phyloP scores from a whole-genome alignment of 1,284 basidiomycete genomes.

The Leccinum griseonigrum region DNA sequence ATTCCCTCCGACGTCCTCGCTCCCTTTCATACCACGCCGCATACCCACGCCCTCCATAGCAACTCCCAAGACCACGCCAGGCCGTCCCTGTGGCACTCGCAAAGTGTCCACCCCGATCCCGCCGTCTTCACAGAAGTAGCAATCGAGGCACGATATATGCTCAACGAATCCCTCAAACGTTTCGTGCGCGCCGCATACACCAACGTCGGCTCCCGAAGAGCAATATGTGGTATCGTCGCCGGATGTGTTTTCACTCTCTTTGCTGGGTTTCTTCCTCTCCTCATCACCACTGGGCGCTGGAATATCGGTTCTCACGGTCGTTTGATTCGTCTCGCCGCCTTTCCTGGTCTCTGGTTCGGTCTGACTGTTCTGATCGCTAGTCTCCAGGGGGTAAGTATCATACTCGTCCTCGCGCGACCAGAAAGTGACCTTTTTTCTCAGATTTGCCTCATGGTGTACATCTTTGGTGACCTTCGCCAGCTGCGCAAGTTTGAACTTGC shows the following conservation, averaged over 20 bases:
- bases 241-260: constrained; percentile 44
- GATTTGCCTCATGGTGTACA: constrained; percentile 65
- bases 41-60: constrained; percentile 32
- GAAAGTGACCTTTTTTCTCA: constrained; percentile 18
- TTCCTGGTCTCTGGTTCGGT: constrained; percentile 71
- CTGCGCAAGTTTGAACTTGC: constrained; percentile 73
- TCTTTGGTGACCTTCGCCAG: constrained; percentile 79
- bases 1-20: constrained; percentile 63
- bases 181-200: constrained; percentile 69
- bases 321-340: constrained; percentile 56
- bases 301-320: constrained; percentile 53
- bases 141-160: constrained; percentile 53
- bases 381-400: constrained; percentile 52
- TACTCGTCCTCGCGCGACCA: not conserved
- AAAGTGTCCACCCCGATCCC: constrained; percentile 56
- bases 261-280: constrained; percentile 34
- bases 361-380: constrained; percentile 60
- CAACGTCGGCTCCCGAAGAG: constrained; percentile 73
- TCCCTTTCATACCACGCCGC: constrained; percentile 47
- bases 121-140: constrained; percentile 58
- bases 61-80: constrained; percentile 19
- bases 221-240: constrained; percentile 64
- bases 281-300: constrained; percentile 29
- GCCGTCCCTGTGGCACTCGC: constrained; percentile 25
- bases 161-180: constrained; percentile 60